phyloP scores from a whole-genome alignment of 371 early-diverging fungal genomes.

The Rhizomucor miehei region DNA sequence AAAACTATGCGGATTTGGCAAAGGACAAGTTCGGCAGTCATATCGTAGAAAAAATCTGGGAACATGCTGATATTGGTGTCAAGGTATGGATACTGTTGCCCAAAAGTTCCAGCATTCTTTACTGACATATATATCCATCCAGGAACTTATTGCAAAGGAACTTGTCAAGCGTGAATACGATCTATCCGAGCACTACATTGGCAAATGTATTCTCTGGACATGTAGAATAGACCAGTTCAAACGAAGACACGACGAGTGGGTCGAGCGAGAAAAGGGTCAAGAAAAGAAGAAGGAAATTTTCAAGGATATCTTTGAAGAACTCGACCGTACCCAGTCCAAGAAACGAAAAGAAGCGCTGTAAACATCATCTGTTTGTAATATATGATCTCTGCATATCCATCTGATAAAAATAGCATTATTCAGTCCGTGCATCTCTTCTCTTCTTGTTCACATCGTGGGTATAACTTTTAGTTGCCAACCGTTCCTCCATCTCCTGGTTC shows the following conservation, averaged over 20 bases:
- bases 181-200: conserved; percentile 64
- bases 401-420: neutral
- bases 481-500: no score
- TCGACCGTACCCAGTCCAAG: neutral
- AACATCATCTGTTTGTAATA: no score
- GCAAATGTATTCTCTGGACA: conserved; percentile 75
- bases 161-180: conserved; percentile 54
- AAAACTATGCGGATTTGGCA: conserved; percentile 59
- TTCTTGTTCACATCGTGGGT: neutral
- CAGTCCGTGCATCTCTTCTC: neutral
- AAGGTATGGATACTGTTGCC: conserved; percentile 36
- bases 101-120: neutral
- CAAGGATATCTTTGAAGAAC: conserved; percentile 66
- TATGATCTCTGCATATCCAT: neutral
- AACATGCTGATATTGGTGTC: conserved; percentile 68
- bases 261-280: conserved; percentile 65
- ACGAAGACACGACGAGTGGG: conserved; percentile 72
- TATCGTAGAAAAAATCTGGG: conserved; percentile 77
- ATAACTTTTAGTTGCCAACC: neutral
- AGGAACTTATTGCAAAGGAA: conserved; percentile 70
- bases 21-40: conserved; percentile 78
- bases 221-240: conserved; percentile 78
- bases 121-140: neutral
- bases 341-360: no score
- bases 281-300: conserved; percentile 75